Evolutionary conservation across 2,329 filamentous ascomycete genomes (phyloP), one percentile per base, ranked within the genome.

Genomic region (Nemania sp.): DNA sequence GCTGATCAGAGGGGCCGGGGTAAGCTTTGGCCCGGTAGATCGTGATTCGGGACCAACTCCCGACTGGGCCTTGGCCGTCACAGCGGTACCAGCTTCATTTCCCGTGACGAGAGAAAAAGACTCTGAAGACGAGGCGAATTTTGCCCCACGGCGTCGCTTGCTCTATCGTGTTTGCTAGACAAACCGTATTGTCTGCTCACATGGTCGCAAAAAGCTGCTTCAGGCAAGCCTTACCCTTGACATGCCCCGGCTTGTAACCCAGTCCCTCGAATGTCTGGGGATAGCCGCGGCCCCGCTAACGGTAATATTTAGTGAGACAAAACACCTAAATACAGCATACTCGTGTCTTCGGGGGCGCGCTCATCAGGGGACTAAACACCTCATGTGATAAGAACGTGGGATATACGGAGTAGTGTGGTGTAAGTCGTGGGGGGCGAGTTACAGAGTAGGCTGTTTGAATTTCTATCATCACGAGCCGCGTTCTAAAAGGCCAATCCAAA

Each of bases 401-500:
- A 46, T 46, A 42, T 24, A 20, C 6, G 12, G n/a, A n/a, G n/a
- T n/a, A n/a, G n/a, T n/a, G n/a, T n/a, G n/a, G n/a, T n/a, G n/a
- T n/a, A 26, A 31, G 20, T 36, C 19, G 50, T 39, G 40, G 34
- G 37, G 46, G 28, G 42, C 14, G 36, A 44, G 20, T 34, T 34
- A 42, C 42, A 19, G 34, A 34, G 37, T 43, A 51, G 44, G 31
- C 33, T 20, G n/a, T 22, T 40, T 39, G 22, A 46, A 42, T 37
- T 23, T 36, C 11, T 34, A 11, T 12, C 15, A 15, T 11, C 41
- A 34, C 26, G 20, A 42, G 23, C 19, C 3, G 20, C 15, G 43
- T 20, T 44, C 42, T 57, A 50, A 57, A 54, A 57, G 54, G 54
- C 15, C 30, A 54, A 43, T 47, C 30, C 5, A 8, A 2, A 30